These are phyloP conservation scores for Clavispora phyllophila DNA, from an alignment of 805 yeast species.

Conservation along the genomic window DNA sequence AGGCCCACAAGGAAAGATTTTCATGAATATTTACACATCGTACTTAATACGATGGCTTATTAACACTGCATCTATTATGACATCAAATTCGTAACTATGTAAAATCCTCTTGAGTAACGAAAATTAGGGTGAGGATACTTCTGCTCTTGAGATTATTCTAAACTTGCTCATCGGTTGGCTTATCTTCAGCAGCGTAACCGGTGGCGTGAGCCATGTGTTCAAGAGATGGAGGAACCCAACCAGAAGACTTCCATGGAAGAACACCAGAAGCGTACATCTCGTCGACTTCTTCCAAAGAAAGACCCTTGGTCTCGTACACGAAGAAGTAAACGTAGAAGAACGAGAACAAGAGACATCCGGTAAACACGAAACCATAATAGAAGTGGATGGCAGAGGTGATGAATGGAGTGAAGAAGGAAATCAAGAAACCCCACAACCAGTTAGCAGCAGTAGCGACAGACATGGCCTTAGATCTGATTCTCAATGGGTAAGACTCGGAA, in stretches of 20 bases:
- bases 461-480: conserved; percentile 60
- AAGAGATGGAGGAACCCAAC: conserved; percentile 47
- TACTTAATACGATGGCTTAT: too few relatives aligned
- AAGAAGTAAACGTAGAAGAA: conserved; percentile 68
- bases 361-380: conserved; percentile 61
- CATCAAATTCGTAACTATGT: neutral
- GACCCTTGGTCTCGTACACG: conserved; percentile 76
- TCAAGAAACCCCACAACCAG: conserved; percentile 60
- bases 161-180: conserved; percentile 2
- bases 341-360: conserved; percentile 58
- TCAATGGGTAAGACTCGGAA: conserved; percentile 64
- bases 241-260: conserved; percentile 38
- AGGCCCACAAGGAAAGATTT: too few relatives aligned
- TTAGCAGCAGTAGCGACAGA: conserved; percentile 61
- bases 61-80: neutral
- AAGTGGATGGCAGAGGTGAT: conserved; percentile 59
- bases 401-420: conserved; percentile 64
- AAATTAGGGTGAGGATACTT: neutral
- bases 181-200: conserved; percentile 25
- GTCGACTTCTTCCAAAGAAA: conserved; percentile 79
- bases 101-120: neutral
- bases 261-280: conserved; percentile 48
- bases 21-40: too few relatives aligned
- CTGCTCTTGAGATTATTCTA: neutral
- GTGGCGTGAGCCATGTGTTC: conserved; percentile 33